phyloP scores from a whole-genome alignment of 108 stramenopile species.

The Cyclotella choctawhatcheeana region DNA sequence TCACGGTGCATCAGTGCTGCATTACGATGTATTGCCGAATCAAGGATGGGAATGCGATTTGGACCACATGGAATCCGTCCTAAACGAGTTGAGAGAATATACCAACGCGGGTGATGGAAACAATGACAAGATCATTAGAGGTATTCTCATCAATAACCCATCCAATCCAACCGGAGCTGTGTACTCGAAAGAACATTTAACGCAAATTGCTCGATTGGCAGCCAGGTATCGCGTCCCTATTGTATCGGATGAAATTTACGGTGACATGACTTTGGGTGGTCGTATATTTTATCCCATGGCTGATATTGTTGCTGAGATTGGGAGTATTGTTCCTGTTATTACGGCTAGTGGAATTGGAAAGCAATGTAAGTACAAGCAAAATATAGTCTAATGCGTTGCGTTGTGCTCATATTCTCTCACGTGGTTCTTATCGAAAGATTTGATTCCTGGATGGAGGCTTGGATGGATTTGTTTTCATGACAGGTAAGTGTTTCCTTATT shows the following conservation, averaged over 20 bases:
- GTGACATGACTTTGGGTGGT: constrained; percentile 76
- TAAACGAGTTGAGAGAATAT: constrained; percentile 24
- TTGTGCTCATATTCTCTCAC: no score
- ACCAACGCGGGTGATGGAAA: not conserved
- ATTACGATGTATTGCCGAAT: constrained; percentile 81
- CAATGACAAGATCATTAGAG: constrained; percentile 51
- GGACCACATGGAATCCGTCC: constrained; percentile 69
- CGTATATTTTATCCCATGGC: constrained; percentile 79
- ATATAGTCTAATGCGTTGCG: no score
- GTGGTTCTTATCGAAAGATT: constrained; percentile 25
- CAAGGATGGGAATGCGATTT: constrained; percentile 89
- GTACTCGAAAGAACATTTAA: constrained; percentile 79
- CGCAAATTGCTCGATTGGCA: constrained; percentile 67
- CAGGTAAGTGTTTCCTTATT: constrained; percentile 53
- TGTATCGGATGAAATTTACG: constrained; percentile 95
- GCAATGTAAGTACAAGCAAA: constrained; percentile 85
- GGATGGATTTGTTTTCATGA: constrained; percentile 90
- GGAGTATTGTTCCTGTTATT: constrained; percentile 82
- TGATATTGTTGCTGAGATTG: constrained; percentile 56
- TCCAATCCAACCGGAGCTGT: constrained; percentile 94
- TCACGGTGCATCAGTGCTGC: constrained; percentile 76
- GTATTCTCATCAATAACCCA: constrained; percentile 93
- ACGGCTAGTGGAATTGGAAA: constrained; percentile 91
- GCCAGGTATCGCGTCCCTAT: constrained; percentile 71
- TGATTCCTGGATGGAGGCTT: constrained; percentile 93